Evolutionary conservation across 2,329 filamentous ascomycete species (phyloP).

Genomic region (Aspergillus sojae): DNA sequence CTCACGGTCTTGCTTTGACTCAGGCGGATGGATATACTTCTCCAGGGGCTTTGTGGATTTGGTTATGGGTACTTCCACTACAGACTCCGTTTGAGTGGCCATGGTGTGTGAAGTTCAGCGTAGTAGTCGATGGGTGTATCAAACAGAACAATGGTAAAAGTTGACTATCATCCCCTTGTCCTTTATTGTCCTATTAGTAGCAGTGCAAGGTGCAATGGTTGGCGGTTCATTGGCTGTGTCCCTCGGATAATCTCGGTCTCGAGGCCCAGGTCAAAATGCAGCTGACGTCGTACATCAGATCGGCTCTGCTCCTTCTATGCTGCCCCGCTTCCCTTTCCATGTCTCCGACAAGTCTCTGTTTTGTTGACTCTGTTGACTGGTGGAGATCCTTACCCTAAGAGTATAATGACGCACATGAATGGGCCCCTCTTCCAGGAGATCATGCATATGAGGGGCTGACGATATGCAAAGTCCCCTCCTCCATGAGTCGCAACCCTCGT

Average conservation of each 20-base stretch:
- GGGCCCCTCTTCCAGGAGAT: background rate
- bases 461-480: background rate
- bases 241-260: background rate
- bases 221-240: background rate
- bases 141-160: background rate
- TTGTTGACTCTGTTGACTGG: background rate
- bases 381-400: background rate
- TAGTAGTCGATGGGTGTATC: background rate
- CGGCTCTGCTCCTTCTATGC: background rate
- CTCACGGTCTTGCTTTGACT: constrained; percentile 14
- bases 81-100: constrained; percentile 4
- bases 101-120: background rate
- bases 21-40: constrained; percentile 13
- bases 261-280: background rate
- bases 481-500: background rate
- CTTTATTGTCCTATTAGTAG: background rate
- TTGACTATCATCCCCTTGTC: background rate
- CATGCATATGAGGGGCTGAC: background rate
- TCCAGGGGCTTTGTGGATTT: constrained; percentile 7
- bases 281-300: background rate
- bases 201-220: background rate
- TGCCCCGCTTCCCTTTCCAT: background rate
- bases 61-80: background rate
- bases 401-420: background rate
- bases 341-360: no score